phyloP scores from a whole-genome alignment of 148 eudicot genomes.

The Vaccinium vitisidaea region DNA sequence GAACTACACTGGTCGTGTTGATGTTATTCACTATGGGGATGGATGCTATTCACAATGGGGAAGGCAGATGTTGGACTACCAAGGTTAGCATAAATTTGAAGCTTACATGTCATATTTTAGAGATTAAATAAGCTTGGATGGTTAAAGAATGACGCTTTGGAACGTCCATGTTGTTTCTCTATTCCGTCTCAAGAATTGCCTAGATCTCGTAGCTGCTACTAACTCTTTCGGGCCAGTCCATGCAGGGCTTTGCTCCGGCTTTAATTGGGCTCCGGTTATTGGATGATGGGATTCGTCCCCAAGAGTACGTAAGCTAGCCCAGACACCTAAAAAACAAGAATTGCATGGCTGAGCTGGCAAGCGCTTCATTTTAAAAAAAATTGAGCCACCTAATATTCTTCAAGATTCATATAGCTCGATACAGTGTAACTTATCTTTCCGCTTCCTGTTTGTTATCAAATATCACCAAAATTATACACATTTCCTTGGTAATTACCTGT shows the following conservation, averaged over 20 bases:
- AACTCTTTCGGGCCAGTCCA: not conserved
- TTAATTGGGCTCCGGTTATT: not conserved
- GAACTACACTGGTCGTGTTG: conserved; percentile 64
- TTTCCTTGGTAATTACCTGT: not conserved
- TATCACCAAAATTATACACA: not conserved
- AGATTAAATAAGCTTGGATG: too few relatives aligned
- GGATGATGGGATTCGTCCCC: not conserved
- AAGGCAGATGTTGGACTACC: conserved; percentile 71
- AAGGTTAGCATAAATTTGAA: conserved; percentile 39
- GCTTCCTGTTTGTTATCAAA: not conserved
- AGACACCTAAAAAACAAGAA: not conserved
- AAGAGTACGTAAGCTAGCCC: not conserved
- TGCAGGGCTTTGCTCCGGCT: not conserved
- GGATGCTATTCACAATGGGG: conserved; percentile 63
- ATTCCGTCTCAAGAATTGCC: not conserved
- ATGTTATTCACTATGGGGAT: conserved; percentile 53
- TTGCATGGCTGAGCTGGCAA: not conserved
- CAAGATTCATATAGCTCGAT: not conserved
- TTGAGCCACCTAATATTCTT: not conserved
- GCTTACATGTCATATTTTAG: not conserved
- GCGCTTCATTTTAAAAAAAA: not conserved
- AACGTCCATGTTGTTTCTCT: not conserved
- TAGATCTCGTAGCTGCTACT: not conserved
- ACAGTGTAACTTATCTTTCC: not conserved
- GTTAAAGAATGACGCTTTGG: not conserved